Evolutionary conservation across 2,329 filamentous ascomycete species (phyloP).

Genomic region (Scedosporium minutisporum): DNA sequence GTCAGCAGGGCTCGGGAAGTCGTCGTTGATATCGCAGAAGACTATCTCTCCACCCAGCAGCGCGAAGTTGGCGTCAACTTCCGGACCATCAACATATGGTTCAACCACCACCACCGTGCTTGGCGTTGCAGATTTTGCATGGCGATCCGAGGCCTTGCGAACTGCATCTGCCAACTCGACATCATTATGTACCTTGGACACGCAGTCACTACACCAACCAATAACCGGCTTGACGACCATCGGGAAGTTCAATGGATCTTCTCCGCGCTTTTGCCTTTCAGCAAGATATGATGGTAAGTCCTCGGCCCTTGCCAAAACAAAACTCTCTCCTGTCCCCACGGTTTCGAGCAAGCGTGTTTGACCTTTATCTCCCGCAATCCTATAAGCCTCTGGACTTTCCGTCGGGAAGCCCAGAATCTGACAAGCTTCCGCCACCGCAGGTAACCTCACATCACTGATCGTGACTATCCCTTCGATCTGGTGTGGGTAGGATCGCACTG

Average conservation of each 20-base stretch:
- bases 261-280: background rate
- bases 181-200: conserved; percentile 19
- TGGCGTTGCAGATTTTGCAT: conserved; percentile 11
- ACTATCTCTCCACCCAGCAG: conserved; percentile 27
- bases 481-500: conserved; percentile 14
- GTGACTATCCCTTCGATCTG: conserved; percentile 26
- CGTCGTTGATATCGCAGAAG: conserved; percentile 28
- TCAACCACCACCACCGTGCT: conserved; percentile 25
- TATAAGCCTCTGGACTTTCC: conserved; percentile 15
- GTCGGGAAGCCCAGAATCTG: conserved; percentile 22
- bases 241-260: conserved; percentile 14
- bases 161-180: conserved; percentile 18
- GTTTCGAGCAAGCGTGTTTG: conserved; percentile 15
- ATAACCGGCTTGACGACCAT: conserved; percentile 26
- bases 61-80: conserved; percentile 31
- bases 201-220: conserved; percentile 22
- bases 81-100: conserved; percentile 28
- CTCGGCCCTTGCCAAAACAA: conserved; percentile 9
- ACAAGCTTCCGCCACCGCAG: conserved; percentile 20
- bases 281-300: conserved; percentile 11
- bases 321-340: conserved; percentile 8
- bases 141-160: conserved; percentile 8
- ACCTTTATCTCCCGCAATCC: conserved; percentile 21
- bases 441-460: conserved; percentile 20
- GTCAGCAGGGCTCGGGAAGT: conserved; percentile 21